Evolutionary conservation across 768 basidiomycete genomes (phyloP).

Genomic region (Suillus weaverae): DNA sequence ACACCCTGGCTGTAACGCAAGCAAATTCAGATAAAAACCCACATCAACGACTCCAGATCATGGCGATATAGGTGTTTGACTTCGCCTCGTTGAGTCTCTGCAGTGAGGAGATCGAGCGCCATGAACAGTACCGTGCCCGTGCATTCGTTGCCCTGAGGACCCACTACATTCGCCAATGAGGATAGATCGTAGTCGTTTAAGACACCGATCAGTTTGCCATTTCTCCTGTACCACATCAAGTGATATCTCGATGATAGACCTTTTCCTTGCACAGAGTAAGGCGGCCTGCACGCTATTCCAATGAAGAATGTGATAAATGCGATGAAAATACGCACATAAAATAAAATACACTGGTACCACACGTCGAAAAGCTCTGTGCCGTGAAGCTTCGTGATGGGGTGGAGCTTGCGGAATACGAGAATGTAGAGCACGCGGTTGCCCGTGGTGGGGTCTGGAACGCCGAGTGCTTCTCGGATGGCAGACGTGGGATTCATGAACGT

Average conservation of each 20-base stretch:
- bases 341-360: not conserved
- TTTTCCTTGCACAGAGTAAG: not conserved
- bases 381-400: not conserved
- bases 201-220: not conserved
- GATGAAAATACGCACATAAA: not conserved
- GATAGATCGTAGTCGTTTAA: not conserved
- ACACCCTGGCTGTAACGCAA: not conserved
- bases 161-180: not conserved
- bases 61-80: not conserved
- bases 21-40: not conserved
- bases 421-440: not conserved
- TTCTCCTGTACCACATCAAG: not conserved
- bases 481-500: not conserved
- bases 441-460: not conserved
- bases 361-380: not conserved
- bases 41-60: not conserved
- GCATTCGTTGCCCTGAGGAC: not conserved
- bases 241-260: not conserved
- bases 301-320: not conserved
- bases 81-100: not conserved
- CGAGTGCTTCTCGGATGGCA: not conserved
- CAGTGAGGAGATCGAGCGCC: not conserved
- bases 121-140: not conserved
- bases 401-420: not conserved
- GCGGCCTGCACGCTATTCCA: not conserved